Base-by-base conservation (phyloP, 192 early-diverging fungal species). In the Coemansia sp. region DNA sequence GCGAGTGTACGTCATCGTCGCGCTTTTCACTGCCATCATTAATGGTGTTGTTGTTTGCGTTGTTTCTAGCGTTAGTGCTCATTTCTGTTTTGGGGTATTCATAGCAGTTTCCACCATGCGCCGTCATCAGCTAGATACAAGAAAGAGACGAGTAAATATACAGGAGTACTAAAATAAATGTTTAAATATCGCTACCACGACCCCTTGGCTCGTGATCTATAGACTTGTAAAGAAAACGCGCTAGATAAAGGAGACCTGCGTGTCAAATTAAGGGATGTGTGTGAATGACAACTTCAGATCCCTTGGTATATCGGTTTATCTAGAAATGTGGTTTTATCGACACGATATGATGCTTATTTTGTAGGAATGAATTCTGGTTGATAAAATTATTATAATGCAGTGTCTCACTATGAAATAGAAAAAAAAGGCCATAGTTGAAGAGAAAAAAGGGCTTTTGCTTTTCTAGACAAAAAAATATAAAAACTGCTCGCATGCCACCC, bases 11-110 rank as follows among this genome's bases (percentile, higher is more conserved):
- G n/a, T 18, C n/a, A 37, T n/a, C 16, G 51, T 54, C 51, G 19
- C 51, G 18, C 18, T 49, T 49, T 56, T 18, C 54, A 22, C 26
- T 26, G 26, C 21, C 21, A 11, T 32, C 54, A 56, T 56, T 37
- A 3, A 16, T 65, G 40, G 19, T 73, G 40, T 41, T 57, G 16
- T 5, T 37, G 22, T 40, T 32, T n/a, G 26, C n/a, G 62, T 47
- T 59, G 56, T 56, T 52, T 8, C 51, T 36, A 19, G 36, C 41
- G 45, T 32, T 26, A 26, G 47, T 48, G 62, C 67, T 68, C 72
- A 74, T 74, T 74, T 54, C 72, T 40, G 66, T 58, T 26, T 56
- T 48, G 13, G 55, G 39, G 41, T 65, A 55, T 8, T 51, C n/a
- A 41, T 59, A 13, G 51, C 51, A 22, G 22, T 7, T 40, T 8